phyloP scores from a whole-genome alignment of 2,329 filamentous ascomycete genomes.

The Lojkania enalia region DNA sequence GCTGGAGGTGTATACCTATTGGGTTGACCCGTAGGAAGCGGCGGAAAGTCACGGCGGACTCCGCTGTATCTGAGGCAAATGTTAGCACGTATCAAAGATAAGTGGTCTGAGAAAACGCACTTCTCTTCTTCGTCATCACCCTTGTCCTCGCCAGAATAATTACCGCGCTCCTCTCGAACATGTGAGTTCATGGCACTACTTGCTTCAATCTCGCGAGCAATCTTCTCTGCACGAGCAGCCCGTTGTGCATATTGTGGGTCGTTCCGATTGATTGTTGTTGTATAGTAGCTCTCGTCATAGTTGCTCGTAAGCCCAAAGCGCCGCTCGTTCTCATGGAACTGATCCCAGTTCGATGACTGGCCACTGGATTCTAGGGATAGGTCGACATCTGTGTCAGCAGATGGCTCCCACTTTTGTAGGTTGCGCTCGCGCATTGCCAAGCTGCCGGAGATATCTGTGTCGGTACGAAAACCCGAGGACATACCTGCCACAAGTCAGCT shows the following conservation, averaged over 20 bases:
- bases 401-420: conserved; percentile 81
- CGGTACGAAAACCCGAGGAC: conserved; percentile 73
- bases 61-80: conserved; percentile 75
- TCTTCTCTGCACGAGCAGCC: conserved; percentile 73
- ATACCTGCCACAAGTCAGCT: conserved; percentile 7
- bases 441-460: conserved; percentile 81
- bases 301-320: conserved; percentile 86
- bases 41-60: conserved; percentile 74
- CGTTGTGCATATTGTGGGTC: conserved; percentile 81
- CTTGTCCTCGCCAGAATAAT: conserved; percentile 65
- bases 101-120: conserved; percentile 51
- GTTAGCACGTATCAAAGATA: conserved; percentile 16
- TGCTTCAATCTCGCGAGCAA: conserved; percentile 87
- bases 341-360: conserved; percentile 70
- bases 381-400: conserved; percentile 62
- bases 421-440: conserved; percentile 70
- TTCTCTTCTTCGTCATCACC: conserved; percentile 89
- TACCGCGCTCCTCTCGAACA: conserved; percentile 83
- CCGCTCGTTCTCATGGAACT: conserved; percentile 87
- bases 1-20: conserved; percentile 91
- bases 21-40: conserved; percentile 62
- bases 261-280: conserved; percentile 82
- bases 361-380: conserved; percentile 68
- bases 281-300: conserved; percentile 95
- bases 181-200: conserved; percentile 75